Conservation (phyloP, 345 rosid genomes). For the Cardamine resedifolia region DNA sequence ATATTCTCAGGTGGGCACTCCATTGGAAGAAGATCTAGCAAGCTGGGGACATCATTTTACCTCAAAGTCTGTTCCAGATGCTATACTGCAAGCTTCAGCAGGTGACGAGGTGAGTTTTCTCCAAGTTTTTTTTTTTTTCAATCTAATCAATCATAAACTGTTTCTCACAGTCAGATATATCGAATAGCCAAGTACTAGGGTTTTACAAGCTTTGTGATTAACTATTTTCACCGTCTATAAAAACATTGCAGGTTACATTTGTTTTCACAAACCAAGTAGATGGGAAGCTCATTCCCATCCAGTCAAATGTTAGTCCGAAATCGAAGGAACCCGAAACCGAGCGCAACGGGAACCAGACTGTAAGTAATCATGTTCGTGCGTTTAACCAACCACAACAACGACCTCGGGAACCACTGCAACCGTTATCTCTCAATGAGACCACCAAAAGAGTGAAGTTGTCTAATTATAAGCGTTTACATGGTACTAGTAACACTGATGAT, state of each 20-base stretch:
- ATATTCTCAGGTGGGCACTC: conserved; percentile 71
- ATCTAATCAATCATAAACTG: neutral
- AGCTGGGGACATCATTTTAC: conserved; percentile 93
- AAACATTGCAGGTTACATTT: conserved; percentile 65
- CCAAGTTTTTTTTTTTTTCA: neutral
- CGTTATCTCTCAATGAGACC: conserved; percentile 32
- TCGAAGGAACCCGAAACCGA: conserved; percentile 31
- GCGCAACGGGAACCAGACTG: conserved; percentile 34
- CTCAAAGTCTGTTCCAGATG: conserved; percentile 75
- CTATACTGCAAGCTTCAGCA: conserved; percentile 84
- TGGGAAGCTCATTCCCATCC: conserved; percentile 85
- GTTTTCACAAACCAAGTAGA: conserved; percentile 93
- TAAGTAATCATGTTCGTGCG: conserved; percentile 27
- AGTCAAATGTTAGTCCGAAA: conserved; percentile 50
- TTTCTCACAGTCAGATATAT: neutral
- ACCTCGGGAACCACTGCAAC: conserved; percentile 40
- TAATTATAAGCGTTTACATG: conserved; percentile 37
- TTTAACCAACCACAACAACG: conserved; percentile 42
- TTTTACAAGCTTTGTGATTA: neutral
- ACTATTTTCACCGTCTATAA: conserved; percentile 10
- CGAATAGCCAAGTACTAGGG: neutral
- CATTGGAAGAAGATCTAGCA: conserved; percentile 83
- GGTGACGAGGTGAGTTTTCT: conserved; percentile 72
- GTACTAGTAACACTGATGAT: conserved; percentile 26
- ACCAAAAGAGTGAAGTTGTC: conserved; percentile 30